phyloP scores from a whole-genome alignment of 1,284 basidiomycete genomes.

The Porogramme epimiltina region DNA sequence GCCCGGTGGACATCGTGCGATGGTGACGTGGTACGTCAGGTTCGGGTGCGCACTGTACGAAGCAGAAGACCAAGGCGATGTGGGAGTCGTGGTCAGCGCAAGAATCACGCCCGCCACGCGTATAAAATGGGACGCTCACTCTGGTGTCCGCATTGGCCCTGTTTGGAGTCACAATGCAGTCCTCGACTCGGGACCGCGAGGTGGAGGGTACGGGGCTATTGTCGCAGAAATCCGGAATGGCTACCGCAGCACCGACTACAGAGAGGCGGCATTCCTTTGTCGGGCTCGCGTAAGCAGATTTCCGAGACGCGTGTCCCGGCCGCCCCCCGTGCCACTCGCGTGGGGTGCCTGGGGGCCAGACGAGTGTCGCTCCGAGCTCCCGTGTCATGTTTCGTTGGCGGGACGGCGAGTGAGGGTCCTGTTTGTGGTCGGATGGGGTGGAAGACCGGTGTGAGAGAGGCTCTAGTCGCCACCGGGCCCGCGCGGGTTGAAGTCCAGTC shows the following conservation, averaged over 20 bases:
- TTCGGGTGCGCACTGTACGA: no score
- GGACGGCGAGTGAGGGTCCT: background rate
- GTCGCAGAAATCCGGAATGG: conserved; percentile 5
- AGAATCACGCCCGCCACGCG: no score
- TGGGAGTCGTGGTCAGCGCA: no score
- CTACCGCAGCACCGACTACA: conserved; percentile 9
- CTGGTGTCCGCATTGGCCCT: background rate
- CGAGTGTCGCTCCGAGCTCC: background rate
- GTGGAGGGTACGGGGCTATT: conserved; percentile 1
- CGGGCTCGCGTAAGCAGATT: background rate
- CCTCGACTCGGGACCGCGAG: background rate
- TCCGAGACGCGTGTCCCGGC: background rate
- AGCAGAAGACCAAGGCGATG: no score
- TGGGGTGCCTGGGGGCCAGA: no score
- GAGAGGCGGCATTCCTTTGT: conserved; percentile 12
- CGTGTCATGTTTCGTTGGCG: background rate
- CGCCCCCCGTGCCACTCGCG: background rate
- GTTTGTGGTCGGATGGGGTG: conserved; percentile 4
- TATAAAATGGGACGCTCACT: conserved; percentile 15
- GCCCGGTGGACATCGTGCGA: background rate
- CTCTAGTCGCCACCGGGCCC: background rate
- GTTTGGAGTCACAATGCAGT: conserved; percentile 4
- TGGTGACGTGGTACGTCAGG: no score
- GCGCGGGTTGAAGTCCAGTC: background rate
- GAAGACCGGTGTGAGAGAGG: conserved; percentile 2